Evolutionary conservation across 495 filamentous ascomycete genomes (phyloP), one percentile per base, ranked within the genome.

Genomic region (Aspergillus haitiensis): DNA sequence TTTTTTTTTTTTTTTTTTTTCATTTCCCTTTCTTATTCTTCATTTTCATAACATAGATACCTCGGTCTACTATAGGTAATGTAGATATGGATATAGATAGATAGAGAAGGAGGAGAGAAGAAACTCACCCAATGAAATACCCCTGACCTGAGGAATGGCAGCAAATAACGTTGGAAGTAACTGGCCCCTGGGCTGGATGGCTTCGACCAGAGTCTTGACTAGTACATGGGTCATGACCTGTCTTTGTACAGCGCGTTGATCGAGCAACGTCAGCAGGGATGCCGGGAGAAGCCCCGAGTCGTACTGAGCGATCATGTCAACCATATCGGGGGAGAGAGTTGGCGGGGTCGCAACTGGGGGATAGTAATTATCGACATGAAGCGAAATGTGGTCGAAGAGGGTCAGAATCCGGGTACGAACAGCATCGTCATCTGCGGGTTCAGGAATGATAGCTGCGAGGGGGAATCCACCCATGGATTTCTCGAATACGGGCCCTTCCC

Each of bases 341-440:
- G 35, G 32, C 12, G 37, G 12, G 3, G 37, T 32, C n/a, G 39
- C 21, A 10, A 39, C 37, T 7, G 55, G 37, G 5, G 62, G 52
- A 51, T 74, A 74, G 54, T 62, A 71, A 27, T 74, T 72, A 27
- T 72, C 70, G 27, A 74, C 56, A 32, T 74, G 70, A 2, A 71
- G 59, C 37, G 58, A 52, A 16, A 60, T 62, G 31, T 66, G 68
- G 53, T 74, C 70, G 62, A 69, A 66, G 5, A 74, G 45, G 1
- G 68, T 65, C 21, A 65, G 55, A 9, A 70, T 59, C 5, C 60
- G 48, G 10, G 21, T 51, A 1, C 31, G 55, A 10, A 72, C 55
- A 0, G 60, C 56, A 12, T 45, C 53, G 49, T 74, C 72, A 35
- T 74, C 70, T 13, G 65, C 66, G 6, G 70, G 44, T 15, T 63